A percentile compares a stretch with the other conserved stretches of the same genome.
Evolutionary conservation across 306 rosid species (phyloP).

Genomic region (Acacia confusa): DNA sequence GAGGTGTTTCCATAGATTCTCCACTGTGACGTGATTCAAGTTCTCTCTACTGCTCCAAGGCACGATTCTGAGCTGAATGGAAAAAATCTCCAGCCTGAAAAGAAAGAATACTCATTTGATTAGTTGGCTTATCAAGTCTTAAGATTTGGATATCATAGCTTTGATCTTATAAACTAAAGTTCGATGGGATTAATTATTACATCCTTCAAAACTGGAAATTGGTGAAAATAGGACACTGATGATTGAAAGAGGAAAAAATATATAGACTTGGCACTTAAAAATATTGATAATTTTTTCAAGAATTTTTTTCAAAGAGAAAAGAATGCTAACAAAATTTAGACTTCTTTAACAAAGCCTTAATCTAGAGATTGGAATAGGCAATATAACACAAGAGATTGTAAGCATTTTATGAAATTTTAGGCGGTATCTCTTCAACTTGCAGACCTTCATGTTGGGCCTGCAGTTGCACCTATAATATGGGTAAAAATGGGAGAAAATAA

Average conservation of each 20-base stretch:
- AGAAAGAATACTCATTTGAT: conserved; percentile 19
- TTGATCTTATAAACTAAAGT: conserved; percentile 13
- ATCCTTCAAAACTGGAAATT: conserved; percentile 4
- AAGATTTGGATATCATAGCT: conserved; percentile 26
- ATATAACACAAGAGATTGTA: conserved; percentile 5
- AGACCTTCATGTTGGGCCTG: neutral
- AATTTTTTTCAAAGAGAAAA: too few relatives aligned
- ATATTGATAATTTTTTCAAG: neutral
- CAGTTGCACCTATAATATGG: neutral
- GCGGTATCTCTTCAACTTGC: neutral
- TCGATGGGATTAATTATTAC: conserved; percentile 9
- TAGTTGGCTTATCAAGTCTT: conserved; percentile 15
- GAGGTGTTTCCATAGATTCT: conserved; percentile 65
- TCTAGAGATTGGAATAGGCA: neutral
- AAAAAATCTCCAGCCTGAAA: conserved; percentile 84
- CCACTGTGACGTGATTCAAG: conserved; percentile 54
- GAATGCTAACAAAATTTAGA: neutral
- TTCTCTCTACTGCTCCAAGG: conserved; percentile 70
- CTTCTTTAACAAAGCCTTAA: conserved; percentile 4
- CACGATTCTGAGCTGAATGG: conserved; percentile 60
- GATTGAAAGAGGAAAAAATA: neutral
- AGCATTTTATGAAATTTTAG: conserved; percentile 8
- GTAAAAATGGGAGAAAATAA: too few relatives aligned
- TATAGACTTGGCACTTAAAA: neutral
- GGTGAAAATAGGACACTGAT: neutral